Percentiles rank a stretch among this genome's conserved stretches.
These are phyloP conservation scores for Aspergillus pseudoglaucus DNA, from an alignment of 2,329 filamentous ascomycete species.

Conservation along the genomic window DNA sequence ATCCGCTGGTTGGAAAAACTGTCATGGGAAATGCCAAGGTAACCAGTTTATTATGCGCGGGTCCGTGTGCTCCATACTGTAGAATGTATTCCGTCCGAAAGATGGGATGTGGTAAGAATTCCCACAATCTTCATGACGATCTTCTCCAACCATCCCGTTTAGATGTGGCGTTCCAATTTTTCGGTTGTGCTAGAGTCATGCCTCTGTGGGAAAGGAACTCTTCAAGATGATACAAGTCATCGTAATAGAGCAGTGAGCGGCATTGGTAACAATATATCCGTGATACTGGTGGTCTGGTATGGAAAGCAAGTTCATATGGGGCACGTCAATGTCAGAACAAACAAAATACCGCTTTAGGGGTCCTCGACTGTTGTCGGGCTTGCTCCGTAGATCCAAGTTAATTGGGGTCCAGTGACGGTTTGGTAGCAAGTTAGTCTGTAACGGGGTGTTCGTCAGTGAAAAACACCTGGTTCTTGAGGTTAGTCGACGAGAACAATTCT, in stretches of 20 bases:
- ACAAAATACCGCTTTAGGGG: no score
- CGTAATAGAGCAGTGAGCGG: no score
- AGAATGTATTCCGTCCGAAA: neutral
- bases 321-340: no score
- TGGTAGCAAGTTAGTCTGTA: neutral
- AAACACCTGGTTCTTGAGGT: no score
- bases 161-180: neutral
- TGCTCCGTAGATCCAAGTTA: neutral
- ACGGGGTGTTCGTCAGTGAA: no score
- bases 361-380: neutral
- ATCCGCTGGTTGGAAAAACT: neutral
- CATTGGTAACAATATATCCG: no score
- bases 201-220: no score
- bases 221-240: no score
- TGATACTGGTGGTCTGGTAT: no score
- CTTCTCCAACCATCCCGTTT: neutral
- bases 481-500: neutral
- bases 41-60: no score
- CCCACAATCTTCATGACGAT: slow-evolving; percentile 6
- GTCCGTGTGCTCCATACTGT: neutral
- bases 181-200: neutral
- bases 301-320: no score
- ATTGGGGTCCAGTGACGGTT: neutral
- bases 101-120: slow-evolving; percentile 1
- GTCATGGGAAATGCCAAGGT: neutral